phyloP scores from a whole-genome alignment of 2,329 filamentous ascomycete genomes.

The Talaromyces amestolkiae region DNA sequence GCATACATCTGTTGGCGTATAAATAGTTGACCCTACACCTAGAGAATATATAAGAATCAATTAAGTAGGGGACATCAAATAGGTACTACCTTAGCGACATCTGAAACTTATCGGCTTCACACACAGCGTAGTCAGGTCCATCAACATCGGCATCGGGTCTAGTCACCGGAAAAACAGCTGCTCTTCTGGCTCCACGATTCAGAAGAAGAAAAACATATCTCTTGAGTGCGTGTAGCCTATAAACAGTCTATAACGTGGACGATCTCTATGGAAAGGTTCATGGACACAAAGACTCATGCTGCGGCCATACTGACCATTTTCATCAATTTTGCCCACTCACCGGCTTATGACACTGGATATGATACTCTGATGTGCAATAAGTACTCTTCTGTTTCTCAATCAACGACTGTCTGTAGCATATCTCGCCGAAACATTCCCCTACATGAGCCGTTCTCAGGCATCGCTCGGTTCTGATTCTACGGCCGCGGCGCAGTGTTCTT shows the following conservation, averaged over 20 bases:
- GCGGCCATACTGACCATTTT: constrained; percentile 48
- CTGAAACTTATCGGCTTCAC: no score
- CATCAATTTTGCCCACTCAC: constrained; percentile 61
- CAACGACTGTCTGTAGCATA: constrained; percentile 33
- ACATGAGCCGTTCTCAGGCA: constrained; percentile 58
- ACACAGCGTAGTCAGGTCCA: no score
- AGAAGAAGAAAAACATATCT: no score
- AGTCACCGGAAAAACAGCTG: no score
- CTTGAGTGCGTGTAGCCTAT: no score
- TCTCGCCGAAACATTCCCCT: constrained; percentile 60
- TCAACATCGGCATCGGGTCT: no score
- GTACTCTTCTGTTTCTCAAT: background rate
- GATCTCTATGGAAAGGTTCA: constrained; percentile 43
- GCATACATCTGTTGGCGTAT: no score
- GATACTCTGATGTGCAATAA: constrained; percentile 56
- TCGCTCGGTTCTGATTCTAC: constrained; percentile 58
- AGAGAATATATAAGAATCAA: no score
- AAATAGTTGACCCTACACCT: no score
- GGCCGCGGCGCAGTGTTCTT: constrained; percentile 52
- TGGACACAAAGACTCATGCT: constrained; percentile 35
- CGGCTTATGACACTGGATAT: constrained; percentile 64
- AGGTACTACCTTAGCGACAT: no score
- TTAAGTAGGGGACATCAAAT: no score
- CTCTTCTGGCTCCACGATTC: no score
- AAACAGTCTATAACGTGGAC: constrained; percentile 23